Percentiles rank a stretch among this genome's conserved stretches.
These are phyloP conservation scores for Phytophthora fragariae DNA, from an alignment of 352 stramenopile species.

Conservation along the genomic window DNA sequence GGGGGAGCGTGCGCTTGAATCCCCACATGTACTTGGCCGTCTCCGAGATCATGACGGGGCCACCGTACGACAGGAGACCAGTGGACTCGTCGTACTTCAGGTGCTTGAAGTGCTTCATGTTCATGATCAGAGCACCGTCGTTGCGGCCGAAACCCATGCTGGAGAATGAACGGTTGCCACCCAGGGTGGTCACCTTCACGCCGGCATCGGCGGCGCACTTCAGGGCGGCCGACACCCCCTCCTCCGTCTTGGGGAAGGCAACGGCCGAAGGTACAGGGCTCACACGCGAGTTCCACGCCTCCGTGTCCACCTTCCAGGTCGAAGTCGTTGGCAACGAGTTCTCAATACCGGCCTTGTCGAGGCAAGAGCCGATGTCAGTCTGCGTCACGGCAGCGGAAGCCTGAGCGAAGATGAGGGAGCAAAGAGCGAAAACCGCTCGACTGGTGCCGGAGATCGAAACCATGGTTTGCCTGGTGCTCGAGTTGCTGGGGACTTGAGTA, in stretches of 20 bases:
- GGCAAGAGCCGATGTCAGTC: slow-evolving; percentile 22
- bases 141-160: slow-evolving; percentile 40
- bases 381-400: slow-evolving; percentile 2
- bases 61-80: slow-evolving; percentile 33
- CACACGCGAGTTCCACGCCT: slow-evolving; percentile 41
- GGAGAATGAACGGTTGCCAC: slow-evolving; percentile 40
- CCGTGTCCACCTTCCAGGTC: slow-evolving; percentile 31
- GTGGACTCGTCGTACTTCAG: slow-evolving; percentile 29
- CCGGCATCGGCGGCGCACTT: slow-evolving; percentile 28
- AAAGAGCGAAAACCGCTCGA: slow-evolving; percentile 34
- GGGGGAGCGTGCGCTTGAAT: slow-evolving; percentile 24
- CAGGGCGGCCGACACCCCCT: slow-evolving; percentile 28
- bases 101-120: slow-evolving; percentile 33
- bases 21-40: slow-evolving; percentile 32
- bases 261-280: slow-evolving; percentile 30
- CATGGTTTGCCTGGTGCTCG: slow-evolving; percentile 24
- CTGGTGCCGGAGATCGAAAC: slow-evolving; percentile 24
- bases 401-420: slow-evolving; percentile 34
- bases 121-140: slow-evolving; percentile 38
- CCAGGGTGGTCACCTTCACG: slow-evolving; percentile 38
- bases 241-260: slow-evolving; percentile 32
- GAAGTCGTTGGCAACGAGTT: slow-evolving; percentile 33
- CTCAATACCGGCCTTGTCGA: slow-evolving; percentile 24
- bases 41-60: slow-evolving; percentile 41
- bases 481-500: slow-evolving; percentile 11